phyloP scores from a whole-genome alignment of 1,284 basidiomycete species.

The Cryptococcus sp. region DNA sequence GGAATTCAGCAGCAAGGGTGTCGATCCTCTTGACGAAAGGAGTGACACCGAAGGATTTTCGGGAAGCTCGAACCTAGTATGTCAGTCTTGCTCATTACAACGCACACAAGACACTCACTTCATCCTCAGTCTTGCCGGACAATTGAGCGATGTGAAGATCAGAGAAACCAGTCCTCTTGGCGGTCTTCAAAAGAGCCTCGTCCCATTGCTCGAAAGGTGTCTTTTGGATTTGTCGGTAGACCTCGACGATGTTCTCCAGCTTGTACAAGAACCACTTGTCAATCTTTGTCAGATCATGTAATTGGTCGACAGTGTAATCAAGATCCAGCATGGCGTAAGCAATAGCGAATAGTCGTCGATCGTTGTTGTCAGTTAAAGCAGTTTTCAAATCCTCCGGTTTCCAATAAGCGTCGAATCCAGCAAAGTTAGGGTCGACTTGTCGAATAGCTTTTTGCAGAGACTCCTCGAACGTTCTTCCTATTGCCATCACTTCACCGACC shows the following conservation, averaged over 20 bases:
- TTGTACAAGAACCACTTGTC: conserved; percentile 99
- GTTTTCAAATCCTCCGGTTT: conserved; percentile 77
- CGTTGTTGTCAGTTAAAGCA: conserved; percentile 59
- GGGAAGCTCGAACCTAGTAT: conserved; percentile 64
- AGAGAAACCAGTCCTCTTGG: conserved; percentile 91
- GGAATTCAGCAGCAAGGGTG: conserved; percentile 97
- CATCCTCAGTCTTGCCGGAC: conserved; percentile 62
- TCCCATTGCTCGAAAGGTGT: conserved; percentile 62
- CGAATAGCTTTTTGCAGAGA: conserved; percentile 97
- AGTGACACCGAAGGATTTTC: conserved; percentile 81
- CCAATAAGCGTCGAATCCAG: conserved; percentile 59
- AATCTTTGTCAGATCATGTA: conserved; percentile 95
- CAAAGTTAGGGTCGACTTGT: conserved; percentile 83
- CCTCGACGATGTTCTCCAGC: conserved; percentile 76
- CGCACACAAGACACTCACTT: conserved; percentile 18
- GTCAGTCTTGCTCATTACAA: not conserved
- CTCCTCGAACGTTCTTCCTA: conserved; percentile 98
- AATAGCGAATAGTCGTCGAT: conserved; percentile 95
- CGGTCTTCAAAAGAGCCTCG: conserved; percentile 67
- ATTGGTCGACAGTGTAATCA: conserved; percentile 79
- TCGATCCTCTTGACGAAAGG: conserved; percentile 99
- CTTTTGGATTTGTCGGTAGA: conserved; percentile 67
- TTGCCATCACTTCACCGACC: conserved; percentile 99
- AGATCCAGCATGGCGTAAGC: conserved; percentile 87
- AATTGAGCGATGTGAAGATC: conserved; percentile 87